phyloP scores from a whole-genome alignment of 768 basidiomycete genomes.

The Gymnopilus junonius region DNA sequence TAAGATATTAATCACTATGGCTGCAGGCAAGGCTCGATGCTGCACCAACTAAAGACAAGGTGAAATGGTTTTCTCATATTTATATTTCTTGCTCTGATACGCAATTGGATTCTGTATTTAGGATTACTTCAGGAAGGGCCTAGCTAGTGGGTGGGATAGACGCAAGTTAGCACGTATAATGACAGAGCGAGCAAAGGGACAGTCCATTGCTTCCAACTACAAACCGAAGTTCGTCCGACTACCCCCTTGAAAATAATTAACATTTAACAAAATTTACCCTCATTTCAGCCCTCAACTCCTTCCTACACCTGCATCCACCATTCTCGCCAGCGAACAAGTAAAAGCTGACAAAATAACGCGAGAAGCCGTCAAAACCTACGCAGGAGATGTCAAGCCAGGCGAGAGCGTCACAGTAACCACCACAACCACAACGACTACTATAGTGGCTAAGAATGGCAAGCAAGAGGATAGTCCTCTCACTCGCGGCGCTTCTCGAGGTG shows the following conservation, averaged over 20 bases:
- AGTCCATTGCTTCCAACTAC: constrained; percentile 35
- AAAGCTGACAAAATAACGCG: constrained; percentile 21
- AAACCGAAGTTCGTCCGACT: constrained; percentile 20
- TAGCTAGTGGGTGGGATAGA: constrained; percentile 31
- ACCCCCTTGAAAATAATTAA: background rate
- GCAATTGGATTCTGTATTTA: too few relatives aligned
- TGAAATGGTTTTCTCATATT: background rate
- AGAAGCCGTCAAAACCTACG: constrained; percentile 23
- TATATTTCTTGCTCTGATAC: too few relatives aligned
- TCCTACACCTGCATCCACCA: constrained; percentile 8
- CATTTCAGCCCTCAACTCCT: constrained; percentile 19
- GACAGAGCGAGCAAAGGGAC: constrained; percentile 32
- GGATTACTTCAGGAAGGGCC: constrained; percentile 33
- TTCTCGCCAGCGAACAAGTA: constrained; percentile 18
- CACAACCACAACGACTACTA: constrained; percentile 27
- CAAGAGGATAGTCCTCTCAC: constrained; percentile 3
- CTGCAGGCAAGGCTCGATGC: constrained; percentile 27
- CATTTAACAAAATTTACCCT: background rate
- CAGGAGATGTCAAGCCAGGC: constrained; percentile 17
- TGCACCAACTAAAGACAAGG: constrained; percentile 17
- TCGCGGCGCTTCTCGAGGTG: background rate
- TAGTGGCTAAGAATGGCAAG: constrained; percentile 22
- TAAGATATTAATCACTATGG: background rate
- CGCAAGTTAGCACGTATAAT: constrained; percentile 32
- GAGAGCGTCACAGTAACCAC: constrained; percentile 29